Base-by-base conservation (phyloP, 805 yeast genomes). In the Lipomyces starkeyi region DNA sequence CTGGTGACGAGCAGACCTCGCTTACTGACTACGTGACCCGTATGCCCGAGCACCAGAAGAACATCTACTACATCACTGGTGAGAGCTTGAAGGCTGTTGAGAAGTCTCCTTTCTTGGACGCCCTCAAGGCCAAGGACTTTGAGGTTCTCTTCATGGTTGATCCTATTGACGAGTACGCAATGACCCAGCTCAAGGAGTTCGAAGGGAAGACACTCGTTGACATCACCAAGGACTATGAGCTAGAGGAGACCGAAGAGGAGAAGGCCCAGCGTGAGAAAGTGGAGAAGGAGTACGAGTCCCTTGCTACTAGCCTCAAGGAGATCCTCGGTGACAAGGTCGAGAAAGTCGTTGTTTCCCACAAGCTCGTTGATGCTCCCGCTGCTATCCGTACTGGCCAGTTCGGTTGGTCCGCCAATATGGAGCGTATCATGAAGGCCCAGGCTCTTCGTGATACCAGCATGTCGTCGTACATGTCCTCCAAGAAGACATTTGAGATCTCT, bases 391-490 rank as follows among this genome's bases (percentile, higher is more conserved):
- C 99, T 76, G 98, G 98, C 76, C 98, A 95, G 86, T 95, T 95
- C 83, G 99, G 99, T 82, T 95, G 99, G 99, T 95, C 99, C 76
- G 99, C 99, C 79, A 95, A 95, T 88, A 95, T 95, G 99, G 99
- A 95, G 87, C 94, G 99, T 90, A 95, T 95, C 88, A 95, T 95
- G 99, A 95, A 95, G 88, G 99, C 99, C 72, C 99, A 95, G 87
- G 99, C 99, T 77, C 86, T 95, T 79, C 93, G 98, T 86, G 99
- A 95, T 83, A 91, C 97, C 77, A 87, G 97, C 76, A 95, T 95
- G 99, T 93, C 98, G 55, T 88, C 97, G 72, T 95, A 95, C 95
- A 95, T 95, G 99, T 90, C 98, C 60, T 95, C 99, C 66, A 95
- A 95, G 93, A 95, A 95, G 90, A 95, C 95, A 80, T 92, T 95